Conservation (phyloP, 1,284 basidiomycete genomes). For the Ustilago lituana region DNA sequence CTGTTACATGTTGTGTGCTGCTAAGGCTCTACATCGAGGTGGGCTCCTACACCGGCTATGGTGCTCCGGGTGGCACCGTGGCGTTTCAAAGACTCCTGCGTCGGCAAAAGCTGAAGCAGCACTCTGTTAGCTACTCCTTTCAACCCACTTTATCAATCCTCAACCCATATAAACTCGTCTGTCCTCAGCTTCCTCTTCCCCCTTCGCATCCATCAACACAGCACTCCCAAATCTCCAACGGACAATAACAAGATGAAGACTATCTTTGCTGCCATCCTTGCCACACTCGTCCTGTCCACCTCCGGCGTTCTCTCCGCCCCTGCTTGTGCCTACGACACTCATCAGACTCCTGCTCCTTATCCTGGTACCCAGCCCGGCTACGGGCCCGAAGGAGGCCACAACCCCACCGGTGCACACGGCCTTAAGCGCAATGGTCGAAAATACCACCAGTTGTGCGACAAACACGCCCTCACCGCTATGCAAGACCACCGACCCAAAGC, state of each 20-base stretch:
- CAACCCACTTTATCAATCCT: no score
- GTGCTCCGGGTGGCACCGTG: no score
- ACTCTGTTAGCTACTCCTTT: no score
- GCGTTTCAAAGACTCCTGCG: no score
- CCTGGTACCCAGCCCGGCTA: conserved; percentile 16
- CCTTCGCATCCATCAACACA: background rate
- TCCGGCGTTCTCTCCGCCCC: background rate
- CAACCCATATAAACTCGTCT: no score
- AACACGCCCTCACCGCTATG: background rate
- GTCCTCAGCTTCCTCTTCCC: no score
- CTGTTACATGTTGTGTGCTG: no score
- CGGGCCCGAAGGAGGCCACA: conserved; percentile 10
- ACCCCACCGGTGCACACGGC: conserved; percentile 12
- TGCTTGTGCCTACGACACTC: background rate
- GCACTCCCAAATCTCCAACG: background rate
- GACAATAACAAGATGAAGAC: background rate
- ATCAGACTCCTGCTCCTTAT: background rate
- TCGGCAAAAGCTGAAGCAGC: no score
- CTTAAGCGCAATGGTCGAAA: background rate
- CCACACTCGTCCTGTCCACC: background rate
- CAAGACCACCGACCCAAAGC: background rate
- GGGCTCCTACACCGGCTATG: no score
- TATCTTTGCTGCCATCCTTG: background rate
- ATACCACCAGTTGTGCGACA: conserved; percentile 18
- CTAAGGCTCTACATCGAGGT: no score